These are phyloP conservation scores for Ceratobasidium sp. DNA, from an alignment of 1,284 basidiomycete species.

Conservation along the genomic window DNA sequence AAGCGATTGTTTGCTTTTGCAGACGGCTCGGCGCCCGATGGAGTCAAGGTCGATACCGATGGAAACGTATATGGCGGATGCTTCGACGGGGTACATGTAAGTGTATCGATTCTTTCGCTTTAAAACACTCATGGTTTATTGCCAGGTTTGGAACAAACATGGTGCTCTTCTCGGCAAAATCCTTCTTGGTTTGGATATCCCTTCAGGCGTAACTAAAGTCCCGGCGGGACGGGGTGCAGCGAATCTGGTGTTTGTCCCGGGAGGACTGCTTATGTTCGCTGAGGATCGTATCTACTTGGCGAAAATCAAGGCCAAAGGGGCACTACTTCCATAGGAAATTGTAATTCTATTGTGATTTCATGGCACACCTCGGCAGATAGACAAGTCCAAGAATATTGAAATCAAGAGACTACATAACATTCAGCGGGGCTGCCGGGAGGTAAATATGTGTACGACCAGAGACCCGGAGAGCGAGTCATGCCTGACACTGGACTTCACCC, in stretches of 20 bases:
- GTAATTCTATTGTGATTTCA: not conserved
- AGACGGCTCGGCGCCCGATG: constrained; percentile 74
- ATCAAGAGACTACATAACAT: too few relatives aligned
- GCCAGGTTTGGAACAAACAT: constrained; percentile 72
- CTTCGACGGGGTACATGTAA: constrained; percentile 78
- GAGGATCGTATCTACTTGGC: constrained; percentile 77
- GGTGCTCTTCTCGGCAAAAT: constrained; percentile 82
- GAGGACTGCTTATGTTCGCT: constrained; percentile 74
- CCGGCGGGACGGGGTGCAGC: constrained; percentile 61
- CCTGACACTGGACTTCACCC: too few relatives aligned
- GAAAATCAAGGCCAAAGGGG: constrained; percentile 62
- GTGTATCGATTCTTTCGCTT: constrained; percentile 46
- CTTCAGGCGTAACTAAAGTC: constrained; percentile 8
- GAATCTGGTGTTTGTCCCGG: constrained; percentile 77
- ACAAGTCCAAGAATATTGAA: too few relatives aligned
- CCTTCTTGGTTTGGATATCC: constrained; percentile 63
- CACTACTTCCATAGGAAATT: constrained; percentile 15
- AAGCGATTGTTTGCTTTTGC: constrained; percentile 78
- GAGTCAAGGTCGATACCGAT: constrained; percentile 67
- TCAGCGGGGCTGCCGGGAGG: too few relatives aligned
- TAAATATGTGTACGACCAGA: too few relatives aligned
- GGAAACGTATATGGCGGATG: constrained; percentile 79
- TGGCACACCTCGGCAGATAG: not conserved
- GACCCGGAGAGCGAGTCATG: too few relatives aligned
- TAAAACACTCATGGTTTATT: constrained; percentile 21